These are phyloP conservation scores for Boletus subparvulus DNA, from an alignment of 768 basidiomycete genomes.

Conservation along the genomic window DNA sequence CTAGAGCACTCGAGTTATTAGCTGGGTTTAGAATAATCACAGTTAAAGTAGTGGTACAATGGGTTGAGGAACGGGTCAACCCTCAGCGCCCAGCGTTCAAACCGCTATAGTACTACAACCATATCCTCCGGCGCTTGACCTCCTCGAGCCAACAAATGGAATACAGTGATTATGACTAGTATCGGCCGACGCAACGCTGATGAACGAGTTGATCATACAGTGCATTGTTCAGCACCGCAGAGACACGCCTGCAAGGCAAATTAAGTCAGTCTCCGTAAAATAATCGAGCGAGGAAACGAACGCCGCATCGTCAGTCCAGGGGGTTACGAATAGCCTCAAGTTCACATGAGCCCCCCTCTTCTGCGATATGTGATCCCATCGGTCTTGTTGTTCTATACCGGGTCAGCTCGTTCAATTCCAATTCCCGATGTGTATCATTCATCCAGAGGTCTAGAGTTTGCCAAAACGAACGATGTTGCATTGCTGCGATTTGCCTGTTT, in stretches of 20 bases:
- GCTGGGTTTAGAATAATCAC: too few relatives aligned
- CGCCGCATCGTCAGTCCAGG: background rate
- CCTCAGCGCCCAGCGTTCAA: background rate
- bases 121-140: too few relatives aligned
- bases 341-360: background rate
- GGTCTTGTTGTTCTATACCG: background rate
- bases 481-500: background rate
- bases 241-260: background rate
- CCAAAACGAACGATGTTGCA: conserved; percentile 2
- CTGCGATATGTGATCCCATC: background rate
- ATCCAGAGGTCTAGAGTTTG: conserved; percentile 1
- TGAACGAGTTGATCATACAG: background rate
- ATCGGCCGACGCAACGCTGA: background rate
- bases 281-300: background rate
- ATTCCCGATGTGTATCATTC: background rate
- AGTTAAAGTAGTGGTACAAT: too few relatives aligned
- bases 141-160: background rate
- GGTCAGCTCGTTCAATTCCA: background rate
- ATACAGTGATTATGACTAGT: background rate
- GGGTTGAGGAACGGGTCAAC: too few relatives aligned
- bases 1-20: too few relatives aligned
- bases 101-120: background rate
- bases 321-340: background rate
- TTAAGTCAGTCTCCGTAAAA: background rate
- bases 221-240: background rate